Evolutionary conservation across 1,284 basidiomycete genomes (phyloP).

Genomic region (Hemileccinum hortonii): DNA sequence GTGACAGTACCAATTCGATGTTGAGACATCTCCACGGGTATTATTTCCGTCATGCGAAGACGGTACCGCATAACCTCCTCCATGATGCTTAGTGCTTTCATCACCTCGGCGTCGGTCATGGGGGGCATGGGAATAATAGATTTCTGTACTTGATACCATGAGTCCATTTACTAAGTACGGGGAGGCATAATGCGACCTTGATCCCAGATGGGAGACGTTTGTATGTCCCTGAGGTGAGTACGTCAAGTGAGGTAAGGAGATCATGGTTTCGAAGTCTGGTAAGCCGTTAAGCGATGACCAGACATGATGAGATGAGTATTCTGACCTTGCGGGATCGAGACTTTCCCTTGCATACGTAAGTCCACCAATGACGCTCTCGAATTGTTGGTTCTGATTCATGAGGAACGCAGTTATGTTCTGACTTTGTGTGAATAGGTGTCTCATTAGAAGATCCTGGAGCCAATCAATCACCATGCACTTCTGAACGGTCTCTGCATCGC

Average conservation of each 20-base stretch:
- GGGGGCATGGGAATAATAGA: constrained; percentile 64
- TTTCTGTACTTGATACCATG: constrained; percentile 47
- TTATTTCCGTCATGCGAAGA: constrained; percentile 68
- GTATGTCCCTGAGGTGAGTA: constrained; percentile 82
- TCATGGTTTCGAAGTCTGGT: constrained; percentile 83
- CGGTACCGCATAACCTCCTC: constrained; percentile 77
- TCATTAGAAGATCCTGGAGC: not conserved
- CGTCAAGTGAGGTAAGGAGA: constrained; percentile 83
- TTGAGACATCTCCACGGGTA: constrained; percentile 73
- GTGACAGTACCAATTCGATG: constrained; percentile 62
- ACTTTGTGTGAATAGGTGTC: constrained; percentile 2
- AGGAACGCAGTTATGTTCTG: constrained; percentile 84
- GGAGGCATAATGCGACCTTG: constrained; percentile 50
- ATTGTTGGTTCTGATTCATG: constrained; percentile 80
- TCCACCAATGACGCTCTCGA: constrained; percentile 66
- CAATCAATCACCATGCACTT: constrained; percentile 71
- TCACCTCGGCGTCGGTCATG: constrained; percentile 64
- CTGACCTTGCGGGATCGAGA: constrained; percentile 66
- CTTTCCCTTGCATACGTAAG: constrained; percentile 66
- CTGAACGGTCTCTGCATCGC: constrained; percentile 76
- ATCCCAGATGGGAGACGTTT: constrained; percentile 74
- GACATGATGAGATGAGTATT: not conserved
- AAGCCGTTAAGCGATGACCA: constrained; percentile 1
- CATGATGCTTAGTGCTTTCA: constrained; percentile 66
- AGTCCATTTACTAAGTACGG: constrained; percentile 19